Base-by-base conservation (phyloP, 306 rosid genomes). In the Quillaja saponaria region DNA sequence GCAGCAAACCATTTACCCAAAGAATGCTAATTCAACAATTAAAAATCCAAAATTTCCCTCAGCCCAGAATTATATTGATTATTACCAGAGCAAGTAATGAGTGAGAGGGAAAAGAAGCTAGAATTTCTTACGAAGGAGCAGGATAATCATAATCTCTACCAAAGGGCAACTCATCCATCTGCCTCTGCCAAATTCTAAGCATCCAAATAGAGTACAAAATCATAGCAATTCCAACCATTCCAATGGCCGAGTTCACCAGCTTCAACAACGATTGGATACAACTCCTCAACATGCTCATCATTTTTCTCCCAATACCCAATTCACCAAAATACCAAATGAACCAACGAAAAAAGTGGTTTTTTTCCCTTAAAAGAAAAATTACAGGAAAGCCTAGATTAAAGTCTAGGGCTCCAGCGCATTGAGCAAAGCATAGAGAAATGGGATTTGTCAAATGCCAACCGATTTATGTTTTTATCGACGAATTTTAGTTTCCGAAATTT, bases 221-320 rank as follows among this genome's bases (percentile, higher is more conserved):
- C 82, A 81, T 75, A 78, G 90, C 94, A 31, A 90, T 16, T 41
- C 95, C 95, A 15, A 82, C 85, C 90, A 90, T 82, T 45, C 85
- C 94, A 55, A 71, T 81, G 25, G 84, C 71, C 25, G 95, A 90
- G 69, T 90, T 90, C 34, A 83, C 94, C 77, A 87, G 60, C 67
- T 87, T 90, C 78, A 90, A 65, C 33, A 83, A 60, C 49, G 90
- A 90, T 79, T 85, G 95, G 1, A 83, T 64, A 73, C 85, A 90
- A 72, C 84, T 80, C 79, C 92, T 84, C 56, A 71, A 65, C 53
- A 84, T 21, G 48, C 80, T 66, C 57, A 6, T 72, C 95, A 82
- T 81, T 48, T 61, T 65, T 55, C 48, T 34, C 10, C 52, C 18
- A 6, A 56, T n/a, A 16, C 68, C 9, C 28, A 81, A 77, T 37